phyloP scores from a whole-genome alignment of 129 eudicot species.

The Logfia minima region DNA sequence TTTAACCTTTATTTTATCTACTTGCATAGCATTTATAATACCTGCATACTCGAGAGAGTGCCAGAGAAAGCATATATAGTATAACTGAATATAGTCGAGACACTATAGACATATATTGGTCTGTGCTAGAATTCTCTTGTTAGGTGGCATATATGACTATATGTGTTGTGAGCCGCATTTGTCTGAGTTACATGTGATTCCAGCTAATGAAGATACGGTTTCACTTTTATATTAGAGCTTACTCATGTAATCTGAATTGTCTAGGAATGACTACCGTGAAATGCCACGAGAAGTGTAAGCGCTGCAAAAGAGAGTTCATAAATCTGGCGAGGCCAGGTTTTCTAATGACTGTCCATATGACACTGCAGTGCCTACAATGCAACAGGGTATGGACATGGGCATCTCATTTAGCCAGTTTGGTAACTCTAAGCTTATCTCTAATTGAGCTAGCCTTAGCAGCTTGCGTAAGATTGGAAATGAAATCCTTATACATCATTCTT shows the following conservation, averaged over 20 bases:
- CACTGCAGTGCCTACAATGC: slow-evolving; percentile 88
- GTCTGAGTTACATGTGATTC: background rate
- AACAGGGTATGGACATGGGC: slow-evolving; percentile 98
- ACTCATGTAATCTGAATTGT: slow-evolving; percentile 14
- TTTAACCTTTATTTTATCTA: slow-evolving; percentile 10
- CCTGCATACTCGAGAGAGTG: background rate
- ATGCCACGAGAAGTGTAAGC: slow-evolving; percentile 93
- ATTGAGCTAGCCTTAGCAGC: background rate
- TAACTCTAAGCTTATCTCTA: slow-evolving; percentile 64
- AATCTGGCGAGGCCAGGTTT: slow-evolving; percentile 80
- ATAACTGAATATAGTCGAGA: no score
- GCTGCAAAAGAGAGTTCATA: slow-evolving; percentile 78
- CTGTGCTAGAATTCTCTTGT: background rate
- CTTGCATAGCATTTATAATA: background rate
- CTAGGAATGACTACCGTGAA: slow-evolving; percentile 75
- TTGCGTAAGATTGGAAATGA: background rate
- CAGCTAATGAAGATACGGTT: background rate
- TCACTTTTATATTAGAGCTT: background rate
- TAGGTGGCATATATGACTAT: background rate
- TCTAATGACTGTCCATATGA: slow-evolving; percentile 69
- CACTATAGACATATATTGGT: background rate
- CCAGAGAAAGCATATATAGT: no score
- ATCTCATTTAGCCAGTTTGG: slow-evolving; percentile 85
- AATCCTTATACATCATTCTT: slow-evolving; percentile 20
- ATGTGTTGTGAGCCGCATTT: slow-evolving; percentile 2